Conservation (phyloP, 1,139 yeast genomes). For the Diutina ranongensis region DNA sequence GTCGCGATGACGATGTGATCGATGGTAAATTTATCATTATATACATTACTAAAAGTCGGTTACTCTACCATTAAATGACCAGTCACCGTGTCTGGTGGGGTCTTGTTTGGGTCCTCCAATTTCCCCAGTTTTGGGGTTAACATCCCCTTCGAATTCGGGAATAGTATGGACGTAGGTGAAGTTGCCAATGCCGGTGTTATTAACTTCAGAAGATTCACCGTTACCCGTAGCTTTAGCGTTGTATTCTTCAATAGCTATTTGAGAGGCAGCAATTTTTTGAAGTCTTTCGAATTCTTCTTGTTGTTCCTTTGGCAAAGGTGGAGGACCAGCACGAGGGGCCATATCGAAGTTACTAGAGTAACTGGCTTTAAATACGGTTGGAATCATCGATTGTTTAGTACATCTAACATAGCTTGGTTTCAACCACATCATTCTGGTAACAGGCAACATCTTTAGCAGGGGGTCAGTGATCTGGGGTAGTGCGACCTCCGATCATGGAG, state of each 20-base stretch:
- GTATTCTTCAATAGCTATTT: constrained; percentile 69
- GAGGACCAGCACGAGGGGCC: constrained; percentile 58
- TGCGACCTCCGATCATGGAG: too few relatives aligned
- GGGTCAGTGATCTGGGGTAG: too few relatives aligned
- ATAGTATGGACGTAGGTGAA: constrained; percentile 66
- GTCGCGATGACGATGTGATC: not conserved
- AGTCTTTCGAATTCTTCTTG: constrained; percentile 88
- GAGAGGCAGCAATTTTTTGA: constrained; percentile 72
- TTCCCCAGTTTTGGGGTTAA: constrained; percentile 90
- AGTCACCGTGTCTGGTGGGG: constrained; percentile 86
- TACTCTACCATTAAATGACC: constrained; percentile 91
- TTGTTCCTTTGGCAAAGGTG: constrained; percentile 70
- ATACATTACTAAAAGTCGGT: constrained; percentile 57
- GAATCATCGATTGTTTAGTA: not conserved
- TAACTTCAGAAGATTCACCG: constrained; percentile 17
- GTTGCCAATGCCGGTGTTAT: constrained; percentile 51
- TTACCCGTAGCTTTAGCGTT: constrained; percentile 23
- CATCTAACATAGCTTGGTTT: too few relatives aligned
- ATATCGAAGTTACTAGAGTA: constrained; percentile 14
- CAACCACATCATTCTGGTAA: not conserved
- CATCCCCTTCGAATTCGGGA: constrained; percentile 94
- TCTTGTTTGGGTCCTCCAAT: constrained; percentile 98
- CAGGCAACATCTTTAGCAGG: not conserved
- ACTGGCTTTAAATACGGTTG: not conserved
- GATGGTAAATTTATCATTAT: not conserved